Base-by-base conservation (phyloP, 2,329 filamentous ascomycete genomes). In the Parascedosporium putredinis region DNA sequence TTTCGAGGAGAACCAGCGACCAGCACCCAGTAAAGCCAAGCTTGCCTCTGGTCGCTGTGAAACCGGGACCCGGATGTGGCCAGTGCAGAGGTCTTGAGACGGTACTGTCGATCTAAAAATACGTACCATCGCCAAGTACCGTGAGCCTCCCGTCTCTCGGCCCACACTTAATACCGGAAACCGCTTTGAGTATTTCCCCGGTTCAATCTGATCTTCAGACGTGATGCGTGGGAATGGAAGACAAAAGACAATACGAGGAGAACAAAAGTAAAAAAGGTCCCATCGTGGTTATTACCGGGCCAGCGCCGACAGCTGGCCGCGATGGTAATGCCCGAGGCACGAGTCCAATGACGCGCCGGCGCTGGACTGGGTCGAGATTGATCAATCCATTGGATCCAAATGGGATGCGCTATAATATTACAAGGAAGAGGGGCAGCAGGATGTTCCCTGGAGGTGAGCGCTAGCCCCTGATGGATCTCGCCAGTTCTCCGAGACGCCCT, bases 131-230 rank as follows among this genome's bases (percentile, higher is more conserved):
- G 20, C 18, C 38, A 42, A 42, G 23, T 42, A 42, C n/a, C 36
- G 18, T 14, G 16, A 20, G 38, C 38, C 12, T 42, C 38, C 38
- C 38, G 38, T 42, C 7, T n/a, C 20, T 20, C 20, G 14, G 38
- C 23, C 14, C 12, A 16, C 38, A 42, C 38, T 22, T 22, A 42
- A 42, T 42, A 42, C 38, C 38, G 38, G 38, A 42, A n/a, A 20
- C 38, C 38, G 38, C 38, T 24, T 42, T 42, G 16, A 42, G 23
- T 42, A 42, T 20, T 42, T 24, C 38, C 38, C 16, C 16, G 38
- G n/a, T n/a, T 42, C 23, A 16, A 42, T 42, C 38, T 42, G 38
- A 42, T 42, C 38, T 42, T 42, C 38, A 20, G n/a, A 42, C 23
- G 16, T 20, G 20, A 42, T 20, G 38, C n/a, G 38, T 12, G n/a